Conservation (phyloP, 805 yeast species). For the Suhomyces prunicola region DNA sequence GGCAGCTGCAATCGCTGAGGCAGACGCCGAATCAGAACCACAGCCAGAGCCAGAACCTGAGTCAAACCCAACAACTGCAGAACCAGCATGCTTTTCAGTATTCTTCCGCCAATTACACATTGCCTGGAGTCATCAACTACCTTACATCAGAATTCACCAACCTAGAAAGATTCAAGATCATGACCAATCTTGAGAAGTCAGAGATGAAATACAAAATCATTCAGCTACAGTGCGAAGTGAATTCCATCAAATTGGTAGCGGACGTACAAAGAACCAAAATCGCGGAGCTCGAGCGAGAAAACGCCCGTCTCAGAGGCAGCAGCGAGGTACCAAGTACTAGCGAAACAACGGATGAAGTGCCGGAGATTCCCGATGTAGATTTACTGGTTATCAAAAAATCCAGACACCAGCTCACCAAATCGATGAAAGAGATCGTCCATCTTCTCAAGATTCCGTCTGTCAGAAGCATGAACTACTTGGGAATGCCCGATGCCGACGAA, state of each 20-base stretch:
- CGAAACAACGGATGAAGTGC: neutral
- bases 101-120: slow-evolving; percentile 36
- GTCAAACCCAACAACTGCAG: slow-evolving; percentile 2
- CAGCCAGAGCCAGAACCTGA: neutral
- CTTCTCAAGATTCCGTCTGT: slow-evolving; percentile 29
- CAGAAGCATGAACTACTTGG: slow-evolving; percentile 15
- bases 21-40: neutral
- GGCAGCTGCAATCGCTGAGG: slow-evolving; percentile 3
- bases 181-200: slow-evolving; percentile 51
- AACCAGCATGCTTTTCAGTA: slow-evolving; percentile 4
- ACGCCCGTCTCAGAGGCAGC: slow-evolving; percentile 1
- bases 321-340: too few relatives aligned
- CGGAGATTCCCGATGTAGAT: slow-evolving; percentile 33
- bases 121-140: slow-evolving; percentile 60
- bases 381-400: slow-evolving; percentile 30
- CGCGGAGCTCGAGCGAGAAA: slow-evolving; percentile 32
- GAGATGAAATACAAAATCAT: slow-evolving; percentile 50
- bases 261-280: slow-evolving; percentile 41
- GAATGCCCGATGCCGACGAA: slow-evolving; percentile 19
- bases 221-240: slow-evolving; percentile 52
- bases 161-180: slow-evolving; percentile 39
- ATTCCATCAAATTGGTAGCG: slow-evolving; percentile 39
- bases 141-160: slow-evolving; percentile 57
- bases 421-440: slow-evolving; percentile 35
- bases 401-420: slow-evolving; percentile 29